These are phyloP conservation scores for Begonia loranthoides DNA, from an alignment of 306 rosid genomes.

Conservation along the genomic window DNA sequence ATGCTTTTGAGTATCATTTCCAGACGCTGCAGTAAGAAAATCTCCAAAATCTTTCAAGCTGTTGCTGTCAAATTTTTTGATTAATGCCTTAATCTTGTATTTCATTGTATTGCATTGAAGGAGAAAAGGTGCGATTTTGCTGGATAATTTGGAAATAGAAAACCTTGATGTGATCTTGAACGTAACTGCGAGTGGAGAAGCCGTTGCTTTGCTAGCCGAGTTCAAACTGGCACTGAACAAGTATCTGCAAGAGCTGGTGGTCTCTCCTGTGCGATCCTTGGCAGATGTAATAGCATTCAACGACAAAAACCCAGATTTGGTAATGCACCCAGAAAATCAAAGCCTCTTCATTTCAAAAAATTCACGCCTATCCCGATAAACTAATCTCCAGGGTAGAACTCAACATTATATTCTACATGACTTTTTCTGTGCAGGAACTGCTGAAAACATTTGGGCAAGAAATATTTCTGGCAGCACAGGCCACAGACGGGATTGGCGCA, in stretches of 20 bases:
- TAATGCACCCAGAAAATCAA: not conserved
- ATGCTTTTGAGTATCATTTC: constrained; percentile 30
- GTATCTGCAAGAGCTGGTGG: constrained; percentile 14
- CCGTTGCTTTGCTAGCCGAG: constrained; percentile 9
- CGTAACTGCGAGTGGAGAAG: constrained; percentile 11
- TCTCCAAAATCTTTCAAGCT: not conserved
- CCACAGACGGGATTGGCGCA: constrained; percentile 31
- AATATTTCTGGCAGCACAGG: constrained; percentile 21
- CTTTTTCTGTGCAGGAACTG: constrained; percentile 10
- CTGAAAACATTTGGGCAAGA: constrained; percentile 44
- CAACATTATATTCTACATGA: no score
- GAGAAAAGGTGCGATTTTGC: constrained; percentile 16
- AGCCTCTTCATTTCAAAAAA: no score
- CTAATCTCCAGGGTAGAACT: no score
- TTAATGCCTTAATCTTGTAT: not conserved
- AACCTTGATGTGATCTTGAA: constrained; percentile 14
- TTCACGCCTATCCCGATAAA: no score
- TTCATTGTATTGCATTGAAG: constrained; percentile 1
- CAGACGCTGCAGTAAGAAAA: constrained; percentile 7
- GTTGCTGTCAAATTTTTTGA: not conserved
- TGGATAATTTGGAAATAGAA: constrained; percentile 18
- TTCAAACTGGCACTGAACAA: constrained; percentile 16
- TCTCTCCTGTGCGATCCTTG: constrained; percentile 11
- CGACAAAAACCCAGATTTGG: constrained; percentile 10
- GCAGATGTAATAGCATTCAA: constrained; percentile 20